A percentile compares a stretch with the other conserved stretches of the same genome.
Conservation (phyloP, 192 early-diverging fungal genomes). For the Backusella psychrophila region DNA sequence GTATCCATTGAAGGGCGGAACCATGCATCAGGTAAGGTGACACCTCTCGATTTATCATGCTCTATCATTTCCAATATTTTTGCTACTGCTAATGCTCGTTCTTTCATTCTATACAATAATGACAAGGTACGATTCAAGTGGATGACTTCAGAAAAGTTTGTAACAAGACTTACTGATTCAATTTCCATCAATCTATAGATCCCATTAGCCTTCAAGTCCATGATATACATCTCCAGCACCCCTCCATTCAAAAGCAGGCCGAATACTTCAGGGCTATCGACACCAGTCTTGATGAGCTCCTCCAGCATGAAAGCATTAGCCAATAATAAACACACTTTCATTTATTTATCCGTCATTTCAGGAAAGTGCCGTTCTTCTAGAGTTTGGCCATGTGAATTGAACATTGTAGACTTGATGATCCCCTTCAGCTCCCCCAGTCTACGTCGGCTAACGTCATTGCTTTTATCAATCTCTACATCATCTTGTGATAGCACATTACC, state of each 20-base stretch:
- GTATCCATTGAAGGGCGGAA: too few species aligned
- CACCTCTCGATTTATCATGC: too few species aligned
- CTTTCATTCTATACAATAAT: background rate
- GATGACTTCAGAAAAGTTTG: background rate
- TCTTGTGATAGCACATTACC: background rate
- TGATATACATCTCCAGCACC: background rate
- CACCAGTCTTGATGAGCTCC: background rate
- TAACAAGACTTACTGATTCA: background rate
- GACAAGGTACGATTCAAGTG: background rate
- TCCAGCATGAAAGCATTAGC: too few species aligned
- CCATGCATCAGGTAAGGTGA: too few species aligned
- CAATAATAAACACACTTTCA: too few species aligned
- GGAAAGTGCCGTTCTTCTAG: too few species aligned
- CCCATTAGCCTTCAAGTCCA: background rate
- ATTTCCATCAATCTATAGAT: background rate
- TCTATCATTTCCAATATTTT: background rate
- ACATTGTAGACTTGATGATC: too few species aligned
- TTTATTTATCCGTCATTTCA: too few species aligned
- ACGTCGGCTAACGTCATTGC: too few species aligned
- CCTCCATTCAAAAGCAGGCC: background rate
- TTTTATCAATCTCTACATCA: too few species aligned
- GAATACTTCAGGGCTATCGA: background rate
- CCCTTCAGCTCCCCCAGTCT: too few species aligned
- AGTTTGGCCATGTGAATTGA: too few species aligned
- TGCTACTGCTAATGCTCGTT: background rate